These are phyloP conservation scores for Plantago ovata DNA, from an alignment of 257 asterid genomes.

Conservation along the genomic window DNA sequence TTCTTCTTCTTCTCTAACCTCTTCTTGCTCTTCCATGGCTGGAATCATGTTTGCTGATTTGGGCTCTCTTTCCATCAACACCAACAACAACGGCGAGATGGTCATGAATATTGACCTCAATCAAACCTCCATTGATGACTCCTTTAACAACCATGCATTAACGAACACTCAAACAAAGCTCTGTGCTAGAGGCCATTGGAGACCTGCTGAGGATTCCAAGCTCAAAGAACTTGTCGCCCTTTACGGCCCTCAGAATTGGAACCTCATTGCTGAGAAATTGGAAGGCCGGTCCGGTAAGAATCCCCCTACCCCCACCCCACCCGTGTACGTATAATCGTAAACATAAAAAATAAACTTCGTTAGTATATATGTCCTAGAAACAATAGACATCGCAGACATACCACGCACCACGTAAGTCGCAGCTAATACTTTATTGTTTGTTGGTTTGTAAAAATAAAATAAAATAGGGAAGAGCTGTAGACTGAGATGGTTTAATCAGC, in stretches of 20 bases:
- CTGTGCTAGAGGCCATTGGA: conserved; percentile 87
- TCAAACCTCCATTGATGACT: conserved; percentile 22
- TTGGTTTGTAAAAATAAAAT: not conserved
- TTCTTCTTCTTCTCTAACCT: conserved; percentile 15
- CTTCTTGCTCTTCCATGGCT: conserved; percentile 30
- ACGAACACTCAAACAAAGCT: conserved; percentile 50
- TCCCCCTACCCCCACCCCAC: too few relatives aligned
- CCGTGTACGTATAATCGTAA: too few relatives aligned
- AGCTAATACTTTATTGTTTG: not conserved
- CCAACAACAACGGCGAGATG: conserved; percentile 13
- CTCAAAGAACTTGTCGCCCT: conserved; percentile 80
- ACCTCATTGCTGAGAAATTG: conserved; percentile 72
- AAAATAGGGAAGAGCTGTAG: conserved; percentile 76
- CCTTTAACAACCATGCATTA: conserved; percentile 25
- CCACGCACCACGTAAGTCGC: too few relatives aligned
- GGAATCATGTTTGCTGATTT: conserved; percentile 42
- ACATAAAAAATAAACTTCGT: too few relatives aligned
- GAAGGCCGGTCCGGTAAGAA: conserved; percentile 91
- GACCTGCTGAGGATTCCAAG: conserved; percentile 82
- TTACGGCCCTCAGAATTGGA: conserved; percentile 92
- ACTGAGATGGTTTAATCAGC: conserved; percentile 85
- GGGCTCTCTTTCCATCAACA: conserved; percentile 34
- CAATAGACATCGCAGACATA: too few relatives aligned
- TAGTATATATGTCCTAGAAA: too few relatives aligned
- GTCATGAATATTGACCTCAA: conserved; percentile 44